Evolutionary conservation across 306 rosid species (phyloP).

Genomic region (Gillenia trifoliata): DNA sequence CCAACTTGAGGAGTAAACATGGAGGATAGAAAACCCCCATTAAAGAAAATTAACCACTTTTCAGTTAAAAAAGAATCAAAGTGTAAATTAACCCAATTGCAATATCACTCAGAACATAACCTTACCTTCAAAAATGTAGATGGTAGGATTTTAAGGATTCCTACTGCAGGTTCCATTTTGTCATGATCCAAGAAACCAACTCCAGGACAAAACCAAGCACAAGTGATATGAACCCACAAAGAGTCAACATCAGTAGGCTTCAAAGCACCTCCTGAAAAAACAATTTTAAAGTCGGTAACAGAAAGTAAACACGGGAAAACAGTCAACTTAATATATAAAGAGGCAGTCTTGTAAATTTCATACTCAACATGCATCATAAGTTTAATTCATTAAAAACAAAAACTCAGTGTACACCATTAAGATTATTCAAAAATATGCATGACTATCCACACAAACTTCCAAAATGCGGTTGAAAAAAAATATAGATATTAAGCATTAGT

Average conservation of each 20-base stretch:
- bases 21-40: not conserved
- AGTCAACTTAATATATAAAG: constrained; percentile 3
- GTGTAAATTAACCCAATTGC: not conserved
- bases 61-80: not conserved
- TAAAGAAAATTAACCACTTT: not conserved
- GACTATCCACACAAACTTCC: not conserved
- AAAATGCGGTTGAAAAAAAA: not conserved
- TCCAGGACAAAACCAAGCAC: constrained; percentile 95
- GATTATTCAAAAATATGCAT: not conserved
- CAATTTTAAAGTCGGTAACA: constrained; percentile 13
- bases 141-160: constrained; percentile 80
- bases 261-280: constrained; percentile 82
- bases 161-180: constrained; percentile 93
- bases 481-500: not conserved
- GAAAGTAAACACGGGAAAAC: constrained; percentile 11
- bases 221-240: constrained; percentile 90
- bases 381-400: not conserved
- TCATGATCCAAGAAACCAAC: constrained; percentile 71
- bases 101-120: not conserved
- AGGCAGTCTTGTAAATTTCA: not conserved
- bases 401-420: not conserved
- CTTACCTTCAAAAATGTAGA: constrained; percentile 71
- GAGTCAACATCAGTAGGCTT: constrained; percentile 91
- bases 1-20: not conserved
- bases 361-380: not conserved